Conservation (phyloP, 768 basidiomycete species). For the Mycena maculata region DNA sequence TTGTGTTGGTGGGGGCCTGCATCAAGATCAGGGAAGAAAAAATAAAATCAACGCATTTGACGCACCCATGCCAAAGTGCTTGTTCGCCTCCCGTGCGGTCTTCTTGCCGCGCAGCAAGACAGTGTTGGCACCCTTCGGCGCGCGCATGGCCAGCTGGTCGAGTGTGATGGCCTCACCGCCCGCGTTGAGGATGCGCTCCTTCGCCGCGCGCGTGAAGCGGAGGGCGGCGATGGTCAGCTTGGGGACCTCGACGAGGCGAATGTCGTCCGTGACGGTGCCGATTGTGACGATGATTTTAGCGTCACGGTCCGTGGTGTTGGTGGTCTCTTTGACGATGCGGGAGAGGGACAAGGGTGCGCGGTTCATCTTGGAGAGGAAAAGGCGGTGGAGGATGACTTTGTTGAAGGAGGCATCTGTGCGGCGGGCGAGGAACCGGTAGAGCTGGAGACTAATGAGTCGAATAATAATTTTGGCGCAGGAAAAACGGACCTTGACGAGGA, state of each 20-base stretch:
- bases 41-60: slow-evolving; percentile 5
- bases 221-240: slow-evolving; percentile 95
- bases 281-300: slow-evolving; percentile 91
- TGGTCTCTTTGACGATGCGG: slow-evolving; percentile 87
- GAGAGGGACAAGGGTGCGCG: slow-evolving; percentile 97
- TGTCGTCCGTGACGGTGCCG: slow-evolving; percentile 95
- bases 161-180: slow-evolving; percentile 96
- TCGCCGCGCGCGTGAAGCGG: slow-evolving; percentile 91
- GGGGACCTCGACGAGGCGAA: slow-evolving; percentile 86
- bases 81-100: slow-evolving; percentile 94
- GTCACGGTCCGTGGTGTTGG: slow-evolving; percentile 68
- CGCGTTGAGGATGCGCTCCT: slow-evolving; percentile 94
- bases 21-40: not conserved
- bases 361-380: slow-evolving; percentile 98
- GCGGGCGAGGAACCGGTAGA: slow-evolving; percentile 98
- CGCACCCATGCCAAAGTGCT: slow-evolving; percentile 96
- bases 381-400: slow-evolving; percentile 95
- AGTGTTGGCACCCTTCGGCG: slow-evolving; percentile 96
- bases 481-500: slow-evolving; percentile 89
- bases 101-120: slow-evolving; percentile 92
- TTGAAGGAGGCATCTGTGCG: slow-evolving; percentile 97
- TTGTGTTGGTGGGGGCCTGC: slow-evolving; percentile 95
- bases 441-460: slow-evolving; percentile 56
- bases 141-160: slow-evolving; percentile 95
- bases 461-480: slow-evolving; percentile 23